Percentiles rank a stretch among this genome's conserved stretches.
phyloP scores from a whole-genome alignment of 2,329 filamentous ascomycete genomes.

The Cladorrhinum sp. region DNA sequence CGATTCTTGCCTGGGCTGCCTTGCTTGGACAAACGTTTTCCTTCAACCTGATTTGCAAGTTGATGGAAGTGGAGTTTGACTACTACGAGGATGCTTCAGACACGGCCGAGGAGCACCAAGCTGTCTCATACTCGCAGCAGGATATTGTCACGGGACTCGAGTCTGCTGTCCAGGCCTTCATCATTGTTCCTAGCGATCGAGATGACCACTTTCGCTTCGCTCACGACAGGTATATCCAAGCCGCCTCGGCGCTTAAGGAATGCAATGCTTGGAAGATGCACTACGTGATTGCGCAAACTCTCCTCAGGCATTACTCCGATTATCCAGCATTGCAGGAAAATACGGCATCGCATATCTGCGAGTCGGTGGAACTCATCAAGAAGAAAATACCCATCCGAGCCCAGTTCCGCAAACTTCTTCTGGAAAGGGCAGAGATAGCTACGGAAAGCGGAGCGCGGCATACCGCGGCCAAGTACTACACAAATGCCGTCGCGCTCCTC shows the following conservation, averaged over 20 bases:
- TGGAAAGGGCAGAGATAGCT: constrained; percentile 73
- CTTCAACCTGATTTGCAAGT: constrained; percentile 72
- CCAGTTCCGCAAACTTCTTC: constrained; percentile 72
- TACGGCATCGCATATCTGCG: constrained; percentile 77
- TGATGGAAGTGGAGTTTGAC: constrained; percentile 73
- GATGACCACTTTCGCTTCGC: constrained; percentile 87
- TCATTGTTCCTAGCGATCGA: constrained; percentile 76
- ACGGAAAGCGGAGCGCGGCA: constrained; percentile 78
- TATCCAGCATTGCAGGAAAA: constrained; percentile 66
- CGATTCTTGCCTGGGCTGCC: constrained; percentile 82
- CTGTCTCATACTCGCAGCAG: constrained; percentile 57
- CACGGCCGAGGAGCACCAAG: constrained; percentile 31
- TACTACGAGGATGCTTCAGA: constrained; percentile 46
- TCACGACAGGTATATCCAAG: constrained; percentile 82
- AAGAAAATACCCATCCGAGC: constrained; percentile 56
- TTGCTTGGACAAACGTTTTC: constrained; percentile 80
- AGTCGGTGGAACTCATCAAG: constrained; percentile 73
- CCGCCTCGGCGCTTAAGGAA: constrained; percentile 67
- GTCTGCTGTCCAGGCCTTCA: constrained; percentile 72
- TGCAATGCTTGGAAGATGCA: constrained; percentile 78
- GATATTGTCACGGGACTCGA: constrained; percentile 79
- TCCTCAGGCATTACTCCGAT: constrained; percentile 66
- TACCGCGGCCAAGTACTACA: constrained; percentile 80
- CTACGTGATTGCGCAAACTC: constrained; percentile 78
- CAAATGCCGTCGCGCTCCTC: constrained; percentile 71